These are phyloP conservation scores for Elsinoe perseae DNA, from an alignment of 2,329 filamentous ascomycete species.

Conservation along the genomic window DNA sequence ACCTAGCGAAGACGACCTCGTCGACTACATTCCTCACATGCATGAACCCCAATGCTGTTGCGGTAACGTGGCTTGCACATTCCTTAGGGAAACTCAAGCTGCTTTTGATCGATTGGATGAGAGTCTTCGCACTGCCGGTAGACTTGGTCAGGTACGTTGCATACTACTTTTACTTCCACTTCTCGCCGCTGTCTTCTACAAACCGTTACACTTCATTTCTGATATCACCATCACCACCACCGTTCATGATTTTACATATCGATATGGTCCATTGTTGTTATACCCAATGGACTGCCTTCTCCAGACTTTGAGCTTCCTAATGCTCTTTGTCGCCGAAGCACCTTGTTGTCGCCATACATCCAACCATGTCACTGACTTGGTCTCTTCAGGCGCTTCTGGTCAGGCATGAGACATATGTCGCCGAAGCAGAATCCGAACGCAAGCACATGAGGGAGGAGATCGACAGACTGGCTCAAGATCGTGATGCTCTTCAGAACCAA, in stretches of 20 bases:
- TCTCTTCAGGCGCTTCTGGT: constrained; percentile 76
- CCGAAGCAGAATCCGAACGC: constrained; percentile 81
- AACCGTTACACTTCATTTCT: constrained; percentile 12
- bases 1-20: neutral
- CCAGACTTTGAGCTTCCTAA: constrained; percentile 5
- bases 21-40: constrained; percentile 15
- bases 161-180: constrained; percentile 18
- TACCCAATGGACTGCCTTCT: constrained; percentile 13
- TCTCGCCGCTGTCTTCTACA: constrained; percentile 6
- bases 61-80: constrained; percentile 68
- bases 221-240: constrained; percentile 16
- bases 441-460: constrained; percentile 64
- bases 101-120: constrained; percentile 75
- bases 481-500: constrained; percentile 59
- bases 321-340: constrained; percentile 6
- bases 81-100: constrained; percentile 70
- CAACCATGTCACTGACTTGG: constrained; percentile 58
- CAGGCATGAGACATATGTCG: constrained; percentile 90
- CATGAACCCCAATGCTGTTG: constrained; percentile 62
- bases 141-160: constrained; percentile 72
- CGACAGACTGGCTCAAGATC: constrained; percentile 65
- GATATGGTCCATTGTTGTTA: constrained; percentile 17
- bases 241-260: constrained; percentile 18
- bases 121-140: constrained; percentile 77
- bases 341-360: constrained; percentile 1